phyloP scores from a whole-genome alignment of 495 filamentous ascomycete genomes.

The Lophiotrema nucula region DNA sequence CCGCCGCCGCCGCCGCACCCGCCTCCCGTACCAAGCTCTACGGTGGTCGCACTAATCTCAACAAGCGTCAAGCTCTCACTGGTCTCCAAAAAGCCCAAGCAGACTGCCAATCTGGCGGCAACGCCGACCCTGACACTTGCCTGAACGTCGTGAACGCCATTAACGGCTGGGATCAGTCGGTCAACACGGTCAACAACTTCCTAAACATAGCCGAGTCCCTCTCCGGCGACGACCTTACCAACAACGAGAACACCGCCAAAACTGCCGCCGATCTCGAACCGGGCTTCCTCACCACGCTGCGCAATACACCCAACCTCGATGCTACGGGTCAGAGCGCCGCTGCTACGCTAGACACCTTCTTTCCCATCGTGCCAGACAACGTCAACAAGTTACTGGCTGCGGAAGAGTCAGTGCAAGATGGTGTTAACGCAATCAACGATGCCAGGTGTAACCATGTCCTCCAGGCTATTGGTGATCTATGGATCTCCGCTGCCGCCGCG shows the following conservation, averaged over 20 bases:
- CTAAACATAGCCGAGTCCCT: not conserved
- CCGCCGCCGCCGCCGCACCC: not conserved
- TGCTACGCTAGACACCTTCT: not conserved
- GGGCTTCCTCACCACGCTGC: not conserved
- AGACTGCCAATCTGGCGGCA: not conserved
- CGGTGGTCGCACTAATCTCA: not conserved
- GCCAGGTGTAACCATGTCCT: not conserved
- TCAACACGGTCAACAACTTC: conserved; percentile 2
- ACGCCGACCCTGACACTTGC: not conserved
- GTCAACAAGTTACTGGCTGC: not conserved
- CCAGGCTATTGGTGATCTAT: not conserved
- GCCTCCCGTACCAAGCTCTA: not conserved
- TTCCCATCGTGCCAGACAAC: not conserved
- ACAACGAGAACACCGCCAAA: not conserved
- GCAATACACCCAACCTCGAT: not conserved
- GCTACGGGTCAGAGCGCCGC: not conserved
- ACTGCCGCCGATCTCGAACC: not conserved
- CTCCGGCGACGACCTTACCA: not conserved
- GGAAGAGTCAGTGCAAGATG: not conserved
- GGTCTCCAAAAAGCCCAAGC: not conserved
- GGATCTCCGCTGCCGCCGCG: not conserved
- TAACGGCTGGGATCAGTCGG: not conserved
- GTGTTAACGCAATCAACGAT: not conserved
- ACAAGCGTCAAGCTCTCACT: not conserved
- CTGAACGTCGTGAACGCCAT: not conserved